A percentile compares a stretch with the other conserved stretches of the same genome.
These are phyloP conservation scores for Wickerhamomyces alni DNA, from an alignment of 805 yeast genomes.

Conservation along the genomic window DNA sequence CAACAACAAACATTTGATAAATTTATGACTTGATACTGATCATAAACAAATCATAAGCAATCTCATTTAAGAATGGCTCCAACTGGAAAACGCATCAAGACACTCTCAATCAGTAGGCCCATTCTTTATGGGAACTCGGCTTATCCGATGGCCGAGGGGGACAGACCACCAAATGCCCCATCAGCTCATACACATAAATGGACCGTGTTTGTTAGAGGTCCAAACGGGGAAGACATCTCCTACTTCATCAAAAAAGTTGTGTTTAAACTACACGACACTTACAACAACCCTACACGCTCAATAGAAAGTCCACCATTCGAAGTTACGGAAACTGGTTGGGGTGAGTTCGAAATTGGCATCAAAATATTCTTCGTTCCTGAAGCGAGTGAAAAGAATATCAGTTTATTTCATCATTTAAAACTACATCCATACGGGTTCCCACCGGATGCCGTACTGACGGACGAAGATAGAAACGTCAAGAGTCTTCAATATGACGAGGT, in stretches of 20 bases:
- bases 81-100: conserved; percentile 28
- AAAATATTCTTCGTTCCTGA: conserved; percentile 84
- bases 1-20: too few relatives aligned
- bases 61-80: neutral
- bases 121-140: conserved; percentile 80
- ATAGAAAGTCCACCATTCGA: conserved; percentile 90
- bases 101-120: conserved; percentile 70
- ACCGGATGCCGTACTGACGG: conserved; percentile 25
- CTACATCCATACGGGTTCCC: conserved; percentile 73
- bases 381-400: conserved; percentile 81
- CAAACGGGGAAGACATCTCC: conserved; percentile 71
- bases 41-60: neutral
- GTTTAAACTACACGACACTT: conserved; percentile 93
- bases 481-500: conserved; percentile 78
- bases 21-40: too few relatives aligned
- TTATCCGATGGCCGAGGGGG: conserved; percentile 47
- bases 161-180: conserved; percentile 58
- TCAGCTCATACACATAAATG: conserved; percentile 91
- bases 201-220: conserved; percentile 88
- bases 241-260: conserved; percentile 85
- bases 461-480: conserved; percentile 39
- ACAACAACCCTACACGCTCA: conserved; percentile 78
- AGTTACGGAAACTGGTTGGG: conserved; percentile 98
- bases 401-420: conserved; percentile 82
- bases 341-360: conserved; percentile 91